These are phyloP conservation scores for Neurospora crassa DNA, from an alignment of 2,329 filamentous ascomycete genomes.

Conservation along the genomic window DNA sequence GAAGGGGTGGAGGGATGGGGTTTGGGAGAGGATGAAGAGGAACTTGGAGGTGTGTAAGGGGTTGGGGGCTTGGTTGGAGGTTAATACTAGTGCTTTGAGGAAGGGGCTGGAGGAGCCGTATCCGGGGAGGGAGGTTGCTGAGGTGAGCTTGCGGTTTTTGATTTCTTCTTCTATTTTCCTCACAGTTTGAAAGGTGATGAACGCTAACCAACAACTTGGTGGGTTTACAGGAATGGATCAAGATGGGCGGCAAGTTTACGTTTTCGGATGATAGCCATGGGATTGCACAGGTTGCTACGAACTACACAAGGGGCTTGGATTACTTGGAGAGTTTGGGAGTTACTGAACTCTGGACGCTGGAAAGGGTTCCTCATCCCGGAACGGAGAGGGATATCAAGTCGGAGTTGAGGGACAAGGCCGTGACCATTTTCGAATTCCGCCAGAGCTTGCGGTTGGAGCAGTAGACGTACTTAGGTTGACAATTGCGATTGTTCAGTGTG, in stretches of 20 bases:
- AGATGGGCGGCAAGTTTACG: conserved; percentile 70
- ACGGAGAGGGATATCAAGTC: conserved; percentile 23
- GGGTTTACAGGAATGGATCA: conserved; percentile 49
- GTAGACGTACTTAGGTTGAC: not conserved
- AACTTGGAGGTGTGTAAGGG: conserved; percentile 63
- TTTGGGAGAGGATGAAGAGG: conserved; percentile 65
- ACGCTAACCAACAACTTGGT: not conserved
- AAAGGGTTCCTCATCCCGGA: conserved; percentile 26
- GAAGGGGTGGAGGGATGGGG: conserved; percentile 29
- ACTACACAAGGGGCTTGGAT: conserved; percentile 61
- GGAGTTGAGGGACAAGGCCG: conserved; percentile 31
- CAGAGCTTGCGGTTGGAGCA: conserved; percentile 18
- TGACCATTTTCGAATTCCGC: conserved; percentile 32
- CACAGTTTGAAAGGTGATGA: not conserved
- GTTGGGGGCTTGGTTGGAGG: conserved; percentile 78
- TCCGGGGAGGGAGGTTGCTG: conserved; percentile 67
- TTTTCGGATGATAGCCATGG: conserved; percentile 94
- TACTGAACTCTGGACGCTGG: conserved; percentile 48
- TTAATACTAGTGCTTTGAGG: conserved; percentile 77
- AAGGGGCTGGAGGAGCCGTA: conserved; percentile 92
- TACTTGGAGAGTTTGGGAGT: conserved; percentile 63
- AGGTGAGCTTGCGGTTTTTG: conserved; percentile 38
- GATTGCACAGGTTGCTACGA: conserved; percentile 75
- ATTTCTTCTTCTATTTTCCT: conserved; percentile 3
- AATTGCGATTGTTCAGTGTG: not conserved